Evolutionary conservation across 1,284 basidiomycete genomes (phyloP).

Genomic region (Inonotus obliquus): DNA sequence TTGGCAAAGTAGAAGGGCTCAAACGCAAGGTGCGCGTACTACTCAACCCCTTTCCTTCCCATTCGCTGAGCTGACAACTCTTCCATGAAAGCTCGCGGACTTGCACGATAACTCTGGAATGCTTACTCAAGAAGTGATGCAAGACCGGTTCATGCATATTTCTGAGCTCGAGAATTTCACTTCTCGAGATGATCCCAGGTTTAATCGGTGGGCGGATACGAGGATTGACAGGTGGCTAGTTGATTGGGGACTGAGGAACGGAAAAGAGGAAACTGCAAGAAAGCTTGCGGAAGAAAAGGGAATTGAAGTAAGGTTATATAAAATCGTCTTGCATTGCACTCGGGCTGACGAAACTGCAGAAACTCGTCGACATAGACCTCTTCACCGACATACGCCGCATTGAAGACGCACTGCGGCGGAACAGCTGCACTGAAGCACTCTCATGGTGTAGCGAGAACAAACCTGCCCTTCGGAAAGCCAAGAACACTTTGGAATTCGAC

Average conservation of each 20-base stretch:
- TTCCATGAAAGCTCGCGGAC: constrained; percentile 53
- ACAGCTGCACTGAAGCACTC: constrained; percentile 84
- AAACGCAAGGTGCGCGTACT: constrained; percentile 68
- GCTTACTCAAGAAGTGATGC: constrained; percentile 67
- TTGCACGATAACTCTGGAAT: constrained; percentile 60
- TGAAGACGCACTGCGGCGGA: constrained; percentile 70
- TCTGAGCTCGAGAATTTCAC: constrained; percentile 53
- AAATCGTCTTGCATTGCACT: constrained; percentile 14
- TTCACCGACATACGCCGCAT: constrained; percentile 87
- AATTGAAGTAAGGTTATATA: constrained; percentile 52
- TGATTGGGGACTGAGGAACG: constrained; percentile 83
- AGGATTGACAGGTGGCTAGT: constrained; percentile 88
- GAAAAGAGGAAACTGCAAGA: constrained; percentile 65
- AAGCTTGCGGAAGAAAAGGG: constrained; percentile 64
- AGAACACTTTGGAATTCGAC: constrained; percentile 95
- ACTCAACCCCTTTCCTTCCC: background rate
- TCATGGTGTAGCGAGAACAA: constrained; percentile 98
- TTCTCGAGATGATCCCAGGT: constrained; percentile 49
- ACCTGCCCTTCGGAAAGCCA: constrained; percentile 83
- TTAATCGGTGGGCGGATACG: constrained; percentile 71
- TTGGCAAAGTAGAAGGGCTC: constrained; percentile 66
- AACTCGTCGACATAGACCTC: constrained; percentile 85
- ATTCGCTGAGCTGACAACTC: background rate
- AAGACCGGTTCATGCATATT: constrained; percentile 69
- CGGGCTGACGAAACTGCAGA: constrained; percentile 36